A percentile compares a stretch with the other conserved stretches of the same genome.
These are phyloP conservation scores for Stephania cephalantha DNA, from an alignment of 164 flowering plant species.

Conservation along the genomic window DNA sequence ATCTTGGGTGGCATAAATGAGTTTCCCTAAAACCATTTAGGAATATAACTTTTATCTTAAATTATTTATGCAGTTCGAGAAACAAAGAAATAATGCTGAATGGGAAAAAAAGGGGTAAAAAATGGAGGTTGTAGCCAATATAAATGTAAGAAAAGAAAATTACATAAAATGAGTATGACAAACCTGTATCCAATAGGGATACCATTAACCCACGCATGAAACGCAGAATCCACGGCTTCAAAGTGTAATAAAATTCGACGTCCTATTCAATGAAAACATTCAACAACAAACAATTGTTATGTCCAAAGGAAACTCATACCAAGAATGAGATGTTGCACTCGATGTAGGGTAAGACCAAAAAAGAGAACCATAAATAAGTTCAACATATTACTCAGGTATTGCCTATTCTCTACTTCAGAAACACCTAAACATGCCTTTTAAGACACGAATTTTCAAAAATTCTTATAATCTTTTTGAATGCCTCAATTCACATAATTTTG, in stretches of 20 bases:
- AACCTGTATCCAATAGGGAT: constrained; percentile 85
- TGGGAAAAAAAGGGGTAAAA: no score
- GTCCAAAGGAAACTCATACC: background rate
- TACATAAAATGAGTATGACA: constrained; percentile 1
- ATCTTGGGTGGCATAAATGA: no score
- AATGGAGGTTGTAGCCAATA: background rate
- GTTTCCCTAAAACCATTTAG: no score
- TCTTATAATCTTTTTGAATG: no score
- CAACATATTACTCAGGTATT: background rate
- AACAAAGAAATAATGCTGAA: no score
- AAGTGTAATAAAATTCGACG: constrained; percentile 87
- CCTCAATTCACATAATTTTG: no score
- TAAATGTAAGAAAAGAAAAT: background rate
- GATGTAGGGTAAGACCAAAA: background rate
- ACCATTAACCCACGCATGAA: constrained; percentile 86
- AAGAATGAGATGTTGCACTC: background rate
- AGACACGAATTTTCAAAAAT: no score
- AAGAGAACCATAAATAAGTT: background rate
- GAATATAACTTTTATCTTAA: no score
- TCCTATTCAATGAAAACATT: constrained; percentile 36
- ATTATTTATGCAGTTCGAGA: no score
- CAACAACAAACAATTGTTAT: background rate
- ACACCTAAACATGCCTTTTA: background rate
- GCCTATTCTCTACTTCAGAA: background rate
- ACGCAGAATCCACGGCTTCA: constrained; percentile 98